phyloP scores from a whole-genome alignment of 2,329 filamentous ascomycete species.

The Paecilomyces sp. region DNA sequence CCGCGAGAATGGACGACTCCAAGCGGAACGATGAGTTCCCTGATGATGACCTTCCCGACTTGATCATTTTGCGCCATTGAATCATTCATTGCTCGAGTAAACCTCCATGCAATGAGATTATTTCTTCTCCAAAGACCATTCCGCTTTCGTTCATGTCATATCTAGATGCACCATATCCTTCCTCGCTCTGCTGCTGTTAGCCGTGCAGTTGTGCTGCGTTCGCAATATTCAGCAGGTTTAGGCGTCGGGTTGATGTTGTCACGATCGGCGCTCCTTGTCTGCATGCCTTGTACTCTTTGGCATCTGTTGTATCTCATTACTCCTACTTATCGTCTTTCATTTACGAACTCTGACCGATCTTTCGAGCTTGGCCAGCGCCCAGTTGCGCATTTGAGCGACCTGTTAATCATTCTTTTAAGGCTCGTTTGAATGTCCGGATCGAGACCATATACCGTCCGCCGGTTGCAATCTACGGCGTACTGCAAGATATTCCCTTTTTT shows the following conservation, averaged over 20 bases:
- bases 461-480: neutral
- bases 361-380: neutral
- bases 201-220: neutral
- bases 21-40: neutral
- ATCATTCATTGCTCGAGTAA: neutral
- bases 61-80: neutral
- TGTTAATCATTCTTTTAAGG: neutral
- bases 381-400: neutral
- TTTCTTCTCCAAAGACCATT: conserved; percentile 12
- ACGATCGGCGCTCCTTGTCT: conserved; percentile 20
- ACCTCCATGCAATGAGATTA: conserved; percentile 5
- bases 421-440: neutral
- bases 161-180: conserved; percentile 8
- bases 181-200: conserved; percentile 3
- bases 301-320: conserved; percentile 1
- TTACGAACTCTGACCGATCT: neutral
- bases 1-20: conserved; percentile 11
- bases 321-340: conserved; percentile 1
- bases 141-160: conserved; percentile 6
- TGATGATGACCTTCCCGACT: neutral
- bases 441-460: neutral
- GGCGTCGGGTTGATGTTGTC: conserved; percentile 17
- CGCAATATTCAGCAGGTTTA: neutral
- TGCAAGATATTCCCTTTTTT: conserved; percentile 1
- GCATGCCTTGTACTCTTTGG: conserved; percentile 12